Base-by-base conservation (phyloP, 192 early-diverging fungal species). In the Coemansia sp. region DNA sequence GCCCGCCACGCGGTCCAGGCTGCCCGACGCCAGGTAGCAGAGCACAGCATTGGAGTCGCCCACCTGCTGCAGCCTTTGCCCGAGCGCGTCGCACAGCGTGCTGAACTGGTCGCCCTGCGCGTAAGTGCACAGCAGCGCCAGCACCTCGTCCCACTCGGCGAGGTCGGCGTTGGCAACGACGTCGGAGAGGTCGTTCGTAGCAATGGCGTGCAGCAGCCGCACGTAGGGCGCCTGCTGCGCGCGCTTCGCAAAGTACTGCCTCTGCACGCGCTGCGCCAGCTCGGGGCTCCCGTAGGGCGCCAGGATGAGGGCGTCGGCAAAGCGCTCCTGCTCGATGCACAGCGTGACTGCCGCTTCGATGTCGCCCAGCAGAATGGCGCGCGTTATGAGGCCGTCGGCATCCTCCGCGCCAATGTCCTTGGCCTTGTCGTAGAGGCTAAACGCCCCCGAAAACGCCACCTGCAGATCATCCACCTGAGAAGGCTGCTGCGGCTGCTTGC, bases 71-170 rank as follows among this genome's bases (percentile, higher is more conserved):
- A 89, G 68, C 37, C 90, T 85, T 36, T 81, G 78, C 14, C 90
- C 92, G 11, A 93, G 87, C 4, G 79, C 72, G 60, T 91, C 89
- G 66, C 88, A 89, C 34, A 92, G 66, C n/a, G 69, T 72, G 48
- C 85, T 86, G 73, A 93, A 91, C 62, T 95, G 93, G 44, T 98
- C 96, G 33, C 90, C 81, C 61, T 88, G 87, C 42, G 90, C 93
- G 74, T 98, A 98, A 0, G 95, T 98, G 85, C 94, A 98, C 51
- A 99, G 87, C 8, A 98, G 84, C 13, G 94, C 96, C 39, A 98
- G 75, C 33, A 97, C 84, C 66, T 98, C 92, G 75, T 93, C 92
- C 98, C 98, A 99, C 60, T 91, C 91, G 33, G 86, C 85, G 69
- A 99, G 70, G 35, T 88, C 84, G 5, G 88, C 90, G 62, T 91